A percentile compares a stretch with the other conserved stretches of the same genome.
Conservation (phyloP, 2,329 filamentous ascomycete species). For the Aspergillus ruber region DNA sequence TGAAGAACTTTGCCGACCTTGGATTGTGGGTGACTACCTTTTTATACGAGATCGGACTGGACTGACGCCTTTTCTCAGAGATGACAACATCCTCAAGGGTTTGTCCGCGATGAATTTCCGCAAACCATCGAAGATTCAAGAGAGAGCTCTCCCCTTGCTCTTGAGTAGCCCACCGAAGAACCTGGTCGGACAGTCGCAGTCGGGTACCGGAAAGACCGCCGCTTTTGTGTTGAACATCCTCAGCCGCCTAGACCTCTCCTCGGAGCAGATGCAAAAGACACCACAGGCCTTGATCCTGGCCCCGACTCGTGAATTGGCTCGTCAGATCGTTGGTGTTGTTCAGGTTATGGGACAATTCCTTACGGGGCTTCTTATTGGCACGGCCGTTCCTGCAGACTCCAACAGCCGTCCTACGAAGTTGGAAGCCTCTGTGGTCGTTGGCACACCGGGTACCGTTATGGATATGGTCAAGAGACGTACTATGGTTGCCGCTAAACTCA, state of each 20-base stretch:
- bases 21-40: slow-evolving; percentile 59
- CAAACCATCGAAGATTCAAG: slow-evolving; percentile 97
- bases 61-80: slow-evolving; percentile 33
- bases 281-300: slow-evolving; percentile 87
- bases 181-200: slow-evolving; percentile 98
- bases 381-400: slow-evolving; percentile 72
- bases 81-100: slow-evolving; percentile 64
- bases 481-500: slow-evolving; percentile 65
- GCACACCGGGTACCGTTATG: slow-evolving; percentile 87
- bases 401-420: slow-evolving; percentile 63
- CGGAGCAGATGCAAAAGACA: slow-evolving; percentile 46
- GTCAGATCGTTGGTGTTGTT: slow-evolving; percentile 86
- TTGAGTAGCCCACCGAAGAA: slow-evolving; percentile 80
- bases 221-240: slow-evolving; percentile 92
- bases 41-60: neutral
- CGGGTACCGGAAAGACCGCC: slow-evolving; percentile 94
- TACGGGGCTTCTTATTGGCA: slow-evolving; percentile 65
- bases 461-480: slow-evolving; percentile 74
- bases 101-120: slow-evolving; percentile 77
- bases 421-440: slow-evolving; percentile 74
- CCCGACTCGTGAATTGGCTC: slow-evolving; percentile 87
- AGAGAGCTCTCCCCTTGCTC: slow-evolving; percentile 84
- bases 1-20: slow-evolving; percentile 76
- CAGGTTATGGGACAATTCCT: slow-evolving; percentile 79
- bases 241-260: slow-evolving; percentile 70